A percentile compares a stretch with the other conserved stretches of the same genome.
phyloP scores from a whole-genome alignment of 2,329 filamentous ascomycete species.

The Calonectria naviculata region DNA sequence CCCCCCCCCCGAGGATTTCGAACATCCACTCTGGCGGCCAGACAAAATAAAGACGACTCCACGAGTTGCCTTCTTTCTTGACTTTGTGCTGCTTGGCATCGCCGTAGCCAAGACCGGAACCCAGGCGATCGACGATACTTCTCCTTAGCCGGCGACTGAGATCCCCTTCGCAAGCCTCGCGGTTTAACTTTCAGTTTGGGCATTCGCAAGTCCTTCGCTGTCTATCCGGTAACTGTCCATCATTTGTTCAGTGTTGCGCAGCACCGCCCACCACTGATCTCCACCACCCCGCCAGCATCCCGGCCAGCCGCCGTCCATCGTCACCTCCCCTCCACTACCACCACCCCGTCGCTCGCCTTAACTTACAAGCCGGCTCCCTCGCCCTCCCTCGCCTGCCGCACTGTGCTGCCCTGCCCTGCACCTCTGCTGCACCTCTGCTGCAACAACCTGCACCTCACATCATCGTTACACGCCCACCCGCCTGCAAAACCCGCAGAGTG shows the following conservation, averaged over 20 bases:
- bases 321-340: background rate
- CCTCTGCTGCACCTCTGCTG: conserved; percentile 6
- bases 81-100: background rate
- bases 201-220: conserved; percentile 3
- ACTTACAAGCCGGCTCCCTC: conserved; percentile 13
- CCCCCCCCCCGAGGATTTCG: background rate
- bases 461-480: conserved; percentile 30
- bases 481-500: conserved; percentile 29
- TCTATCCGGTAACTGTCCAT: background rate
- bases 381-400: conserved; percentile 11
- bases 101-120: conserved; percentile 4
- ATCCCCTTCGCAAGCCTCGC: conserved; percentile 3
- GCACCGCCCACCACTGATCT: conserved; percentile 18
- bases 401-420: conserved; percentile 10
- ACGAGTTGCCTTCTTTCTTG: background rate
- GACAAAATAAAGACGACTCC: conserved; percentile 7
- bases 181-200: background rate
- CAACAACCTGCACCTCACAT: conserved; percentile 29
- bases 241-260: conserved; percentile 14
- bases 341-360: conserved; percentile 6
- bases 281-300: conserved; percentile 23
- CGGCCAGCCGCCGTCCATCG: conserved; percentile 2
- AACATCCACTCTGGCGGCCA: background rate
- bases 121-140: background rate
- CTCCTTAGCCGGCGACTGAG: conserved; percentile 6